Base-by-base conservation (phyloP, 2,329 filamentous ascomycete genomes). In the Thermomyces lanuginosus region DNA sequence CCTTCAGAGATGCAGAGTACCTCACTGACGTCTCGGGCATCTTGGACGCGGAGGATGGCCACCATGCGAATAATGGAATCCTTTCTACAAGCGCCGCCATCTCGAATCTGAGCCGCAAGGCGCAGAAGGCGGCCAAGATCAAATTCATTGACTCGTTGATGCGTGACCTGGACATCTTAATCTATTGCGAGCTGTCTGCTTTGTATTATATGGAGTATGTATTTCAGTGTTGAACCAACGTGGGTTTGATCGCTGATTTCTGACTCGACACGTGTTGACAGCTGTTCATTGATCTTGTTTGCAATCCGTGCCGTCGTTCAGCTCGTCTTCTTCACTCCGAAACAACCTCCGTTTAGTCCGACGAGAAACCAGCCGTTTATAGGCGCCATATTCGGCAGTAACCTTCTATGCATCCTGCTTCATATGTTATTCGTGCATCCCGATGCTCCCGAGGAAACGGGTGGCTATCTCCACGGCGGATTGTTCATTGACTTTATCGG, bases 401-500 rank as follows among this genome's bases (percentile, higher is more conserved):
- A 72, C 39, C 32, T 63, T 10, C 41, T 69, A 24, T 72, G 66
- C 49, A 58, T 71, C 34, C 30, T 69, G 12, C 53, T 68, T 16
- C 70, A 73, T 41, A 44, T 65, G 22, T 61, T 73, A 40, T 56
- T 60, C 33, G 55, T 55, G 10, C 53, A 63, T 21, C 58, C 70
- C 4, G 47, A 61, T 30, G 56, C 55, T n/a, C 61, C 60, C 4
- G 65, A 68, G 36, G 53, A 56, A 26, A 55, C 53, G 3, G 43
- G 65, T 16, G 60, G 58, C 10, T 73, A 72, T 42, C 50, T 73
- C 8, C 68, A 74, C 41, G 70, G 71, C 4, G 68, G 71, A 2
- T 37, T 74, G 26, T 59, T 71, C 37, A 69, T 76, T 40, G 70
- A 75, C 46, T 73, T 75, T 40, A 65, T 75, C 28, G 70, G 71